Evolutionary conservation across 1,139 yeast species (phyloP).

Genomic region (Casaregolazyma suthepensis): DNA sequence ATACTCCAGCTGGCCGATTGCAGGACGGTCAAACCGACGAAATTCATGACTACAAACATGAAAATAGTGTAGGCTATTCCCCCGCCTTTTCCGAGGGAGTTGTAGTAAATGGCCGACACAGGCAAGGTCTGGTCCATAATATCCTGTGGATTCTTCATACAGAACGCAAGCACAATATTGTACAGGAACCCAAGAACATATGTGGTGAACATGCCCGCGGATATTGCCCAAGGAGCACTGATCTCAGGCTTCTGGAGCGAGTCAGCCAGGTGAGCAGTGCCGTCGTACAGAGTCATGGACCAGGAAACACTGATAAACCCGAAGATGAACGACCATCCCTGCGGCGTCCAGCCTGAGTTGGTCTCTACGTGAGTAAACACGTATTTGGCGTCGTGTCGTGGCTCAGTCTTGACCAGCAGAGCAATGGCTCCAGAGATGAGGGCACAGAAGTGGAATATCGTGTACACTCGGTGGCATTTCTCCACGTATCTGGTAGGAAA

Average conservation of each 20-base stretch:
- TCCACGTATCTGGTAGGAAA: constrained; percentile 39
- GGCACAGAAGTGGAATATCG: constrained; percentile 39
- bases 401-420: constrained; percentile 26
- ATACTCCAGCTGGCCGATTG: constrained; percentile 64
- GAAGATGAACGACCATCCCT: constrained; percentile 54
- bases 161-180: constrained; percentile 60
- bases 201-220: constrained; percentile 53
- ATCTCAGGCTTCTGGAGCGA: constrained; percentile 58
- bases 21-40: constrained; percentile 50
- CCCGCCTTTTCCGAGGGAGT: constrained; percentile 43
- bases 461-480: constrained; percentile 38
- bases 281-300: constrained; percentile 73
- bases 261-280: constrained; percentile 68
- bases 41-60: constrained; percentile 41
- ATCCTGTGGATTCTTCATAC: constrained; percentile 47
- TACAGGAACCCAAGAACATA: constrained; percentile 57
- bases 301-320: constrained; percentile 63
- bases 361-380: constrained; percentile 31
- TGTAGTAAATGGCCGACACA: constrained; percentile 51
- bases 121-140: constrained; percentile 60
- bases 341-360: constrained; percentile 39
- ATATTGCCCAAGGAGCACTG: constrained; percentile 62
- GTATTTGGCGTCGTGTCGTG: constrained; percentile 29
- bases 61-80: constrained; percentile 55
- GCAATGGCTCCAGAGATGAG: constrained; percentile 36